Evolutionary conservation across 106 monocot genomes (phyloP).

Genomic region (Hemerocallis citrina): DNA sequence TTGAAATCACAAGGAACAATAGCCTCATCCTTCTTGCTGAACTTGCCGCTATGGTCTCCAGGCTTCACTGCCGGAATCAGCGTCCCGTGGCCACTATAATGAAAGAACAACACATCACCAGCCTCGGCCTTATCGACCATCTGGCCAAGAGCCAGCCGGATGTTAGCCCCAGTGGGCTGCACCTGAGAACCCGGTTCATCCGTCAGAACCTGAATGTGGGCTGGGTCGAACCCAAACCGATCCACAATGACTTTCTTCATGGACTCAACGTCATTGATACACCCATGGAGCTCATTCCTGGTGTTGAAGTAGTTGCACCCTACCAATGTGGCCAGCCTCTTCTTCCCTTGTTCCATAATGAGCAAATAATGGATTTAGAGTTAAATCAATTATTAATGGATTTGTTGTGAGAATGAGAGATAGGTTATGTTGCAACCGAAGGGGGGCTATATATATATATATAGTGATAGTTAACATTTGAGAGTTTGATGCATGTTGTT

Average conservation of each 20-base stretch:
- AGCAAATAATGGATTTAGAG: neutral
- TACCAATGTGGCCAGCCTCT: slow-evolving; percentile 52
- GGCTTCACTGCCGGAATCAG: slow-evolving; percentile 27
- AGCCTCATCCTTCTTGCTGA: slow-evolving; percentile 35
- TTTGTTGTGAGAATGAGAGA: neutral
- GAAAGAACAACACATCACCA: slow-evolving; percentile 72
- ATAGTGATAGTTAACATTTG: neutral
- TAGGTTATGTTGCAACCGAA: no score
- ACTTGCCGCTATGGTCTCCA: slow-evolving; percentile 8
- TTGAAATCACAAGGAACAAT: slow-evolving; percentile 85
- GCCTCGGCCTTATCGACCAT: slow-evolving; percentile 41
- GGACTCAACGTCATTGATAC: slow-evolving; percentile 69
- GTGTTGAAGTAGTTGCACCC: slow-evolving; percentile 72
- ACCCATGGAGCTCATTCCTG: slow-evolving; percentile 43
- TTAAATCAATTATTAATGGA: neutral
- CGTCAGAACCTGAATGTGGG: slow-evolving; percentile 8
- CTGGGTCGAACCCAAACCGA: slow-evolving; percentile 49
- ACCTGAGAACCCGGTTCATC: slow-evolving; percentile 27
- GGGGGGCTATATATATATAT: neutral
- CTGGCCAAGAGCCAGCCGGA: slow-evolving; percentile 17
- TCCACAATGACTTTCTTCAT: slow-evolving; percentile 37
- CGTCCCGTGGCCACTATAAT: slow-evolving; percentile 89
- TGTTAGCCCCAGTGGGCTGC: slow-evolving; percentile 62
- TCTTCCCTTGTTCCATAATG: slow-evolving; percentile 29
- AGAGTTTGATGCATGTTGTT: neutral